Percentiles rank a stretch among this genome's conserved stretches.
These are phyloP conservation scores for Starmerella etchellsii DNA, from an alignment of 805 yeast species.

Conservation along the genomic window DNA sequence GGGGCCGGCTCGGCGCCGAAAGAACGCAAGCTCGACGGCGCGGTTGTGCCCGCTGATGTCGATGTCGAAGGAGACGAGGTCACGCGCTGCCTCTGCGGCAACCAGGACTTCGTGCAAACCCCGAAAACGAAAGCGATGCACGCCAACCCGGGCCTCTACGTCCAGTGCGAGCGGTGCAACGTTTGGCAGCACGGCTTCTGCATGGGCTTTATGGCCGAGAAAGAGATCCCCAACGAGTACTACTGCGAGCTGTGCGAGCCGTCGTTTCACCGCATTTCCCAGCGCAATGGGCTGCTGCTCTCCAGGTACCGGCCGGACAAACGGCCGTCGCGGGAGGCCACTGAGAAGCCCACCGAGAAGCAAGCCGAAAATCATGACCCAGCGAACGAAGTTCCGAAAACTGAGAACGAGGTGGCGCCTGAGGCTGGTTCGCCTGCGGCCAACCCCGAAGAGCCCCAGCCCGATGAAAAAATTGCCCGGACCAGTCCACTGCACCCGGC, in stretches of 20 bases:
- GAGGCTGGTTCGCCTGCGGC: neutral
- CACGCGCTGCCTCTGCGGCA: constrained; percentile 45
- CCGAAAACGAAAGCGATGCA: constrained; percentile 29
- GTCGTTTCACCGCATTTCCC: constrained; percentile 42
- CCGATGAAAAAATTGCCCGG: neutral
- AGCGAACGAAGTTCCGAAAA: neutral
- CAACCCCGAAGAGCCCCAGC: neutral
- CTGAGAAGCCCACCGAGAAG: neutral
- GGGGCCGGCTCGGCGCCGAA: neutral
- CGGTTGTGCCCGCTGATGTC: neutral
- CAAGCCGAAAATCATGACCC: neutral
- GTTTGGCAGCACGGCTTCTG: constrained; percentile 98
- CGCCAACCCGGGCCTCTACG: constrained; percentile 86
- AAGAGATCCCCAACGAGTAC: constrained; percentile 79
- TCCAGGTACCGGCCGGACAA: constrained; percentile 11
- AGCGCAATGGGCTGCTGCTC: constrained; percentile 10
- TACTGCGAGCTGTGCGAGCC: constrained; percentile 92
- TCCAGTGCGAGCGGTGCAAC: constrained; percentile 88
- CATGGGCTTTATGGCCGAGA: constrained; percentile 67
- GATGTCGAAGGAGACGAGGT: constrained; percentile 29
- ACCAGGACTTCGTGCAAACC: constrained; percentile 33
- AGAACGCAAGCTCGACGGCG: neutral
- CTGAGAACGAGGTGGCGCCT: neutral
- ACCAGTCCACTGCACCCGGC: neutral
- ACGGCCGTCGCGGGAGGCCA: neutral